These are phyloP conservation scores for Hypholoma sublateritium DNA, from an alignment of 768 basidiomycete species.

Conservation along the genomic window DNA sequence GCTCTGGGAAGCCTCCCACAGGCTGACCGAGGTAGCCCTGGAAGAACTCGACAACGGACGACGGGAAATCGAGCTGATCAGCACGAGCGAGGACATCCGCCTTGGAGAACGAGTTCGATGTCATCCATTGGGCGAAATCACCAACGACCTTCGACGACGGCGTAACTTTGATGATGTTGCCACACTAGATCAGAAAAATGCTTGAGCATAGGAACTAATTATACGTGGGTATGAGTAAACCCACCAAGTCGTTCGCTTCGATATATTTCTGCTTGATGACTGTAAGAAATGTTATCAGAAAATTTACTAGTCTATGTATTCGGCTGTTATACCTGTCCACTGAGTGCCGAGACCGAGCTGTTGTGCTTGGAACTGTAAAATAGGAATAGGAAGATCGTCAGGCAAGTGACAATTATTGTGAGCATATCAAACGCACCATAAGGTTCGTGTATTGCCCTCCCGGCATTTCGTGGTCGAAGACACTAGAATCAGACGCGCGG, in stretches of 20 bases:
- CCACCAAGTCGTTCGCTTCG: conserved; percentile 91
- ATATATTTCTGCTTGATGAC: conserved; percentile 99
- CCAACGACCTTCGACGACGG: conserved; percentile 99
- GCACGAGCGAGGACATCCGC: conserved; percentile 85
- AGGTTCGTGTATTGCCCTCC: conserved; percentile 95
- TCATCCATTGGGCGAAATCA: conserved; percentile 99
- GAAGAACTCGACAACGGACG: conserved; percentile 97
- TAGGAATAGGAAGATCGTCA: conserved; percentile 14
- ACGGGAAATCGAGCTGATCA: conserved; percentile 94
- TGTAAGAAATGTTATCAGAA: conserved; percentile 25
- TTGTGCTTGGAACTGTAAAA: conserved; percentile 89
- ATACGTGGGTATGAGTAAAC: conserved; percentile 9
- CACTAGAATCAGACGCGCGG: conserved; percentile 94
- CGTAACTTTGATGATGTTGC: conserved; percentile 98
- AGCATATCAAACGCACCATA: conserved; percentile 58
- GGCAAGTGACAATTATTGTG: conserved; percentile 3
- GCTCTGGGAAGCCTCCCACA: conserved; percentile 98
- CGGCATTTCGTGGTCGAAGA: conserved; percentile 99
- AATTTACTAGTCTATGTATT: not conserved
- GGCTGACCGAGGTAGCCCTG: conserved; percentile 98
- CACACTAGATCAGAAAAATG: conserved; percentile 58
- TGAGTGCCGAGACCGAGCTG: conserved; percentile 97
- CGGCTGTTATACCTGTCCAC: conserved; percentile 70
- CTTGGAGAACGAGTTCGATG: conserved; percentile 87
- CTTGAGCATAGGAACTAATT: conserved; percentile 3